Percentiles rank a stretch among this genome's conserved stretches.
Conservation (phyloP, 1,284 basidiomycete genomes). For the Apiotrichum domesticum region DNA sequence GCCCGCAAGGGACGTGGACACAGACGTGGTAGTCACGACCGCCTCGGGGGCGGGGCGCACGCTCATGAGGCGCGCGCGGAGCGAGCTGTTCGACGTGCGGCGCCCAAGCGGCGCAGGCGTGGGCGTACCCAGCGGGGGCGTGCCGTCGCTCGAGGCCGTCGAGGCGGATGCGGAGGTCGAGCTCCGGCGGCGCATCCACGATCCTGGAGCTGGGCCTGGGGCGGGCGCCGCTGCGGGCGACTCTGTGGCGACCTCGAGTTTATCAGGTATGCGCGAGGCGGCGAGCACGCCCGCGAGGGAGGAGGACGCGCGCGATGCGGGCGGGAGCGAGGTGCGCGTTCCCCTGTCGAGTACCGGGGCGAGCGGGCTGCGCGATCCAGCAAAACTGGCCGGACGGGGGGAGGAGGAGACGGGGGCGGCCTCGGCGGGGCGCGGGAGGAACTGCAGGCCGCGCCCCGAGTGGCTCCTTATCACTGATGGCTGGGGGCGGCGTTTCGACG, state of each 20-base stretch:
- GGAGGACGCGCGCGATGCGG: not conserved
- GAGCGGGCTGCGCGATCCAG: not conserved
- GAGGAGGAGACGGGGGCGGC: not conserved
- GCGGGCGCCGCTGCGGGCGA: not conserved
- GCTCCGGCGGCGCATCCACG: not conserved
- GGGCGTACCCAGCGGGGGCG: not conserved
- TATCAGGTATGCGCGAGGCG: not conserved
- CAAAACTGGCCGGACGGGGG: not conserved
- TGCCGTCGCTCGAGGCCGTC: not conserved
- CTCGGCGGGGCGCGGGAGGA: constrained; percentile 3
- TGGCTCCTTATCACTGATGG: constrained; percentile 19
- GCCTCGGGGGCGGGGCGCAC: not conserved
- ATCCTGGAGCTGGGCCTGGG: not conserved
- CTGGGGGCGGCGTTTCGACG: constrained; percentile 11
- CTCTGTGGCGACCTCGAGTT: not conserved
- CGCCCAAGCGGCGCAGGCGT: not conserved
- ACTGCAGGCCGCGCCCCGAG: constrained; percentile 18
- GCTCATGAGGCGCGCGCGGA: not conserved
- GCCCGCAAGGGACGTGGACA: not conserved
- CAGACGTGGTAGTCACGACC: not conserved
- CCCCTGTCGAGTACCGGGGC: not conserved
- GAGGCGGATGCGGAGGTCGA: not conserved
- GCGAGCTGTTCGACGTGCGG: not conserved
- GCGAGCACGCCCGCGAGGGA: constrained; percentile 2
- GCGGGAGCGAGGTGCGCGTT: not conserved